A percentile compares a stretch with the other conserved stretches of the same genome.
Conservation (phyloP, 768 basidiomycete species). For the Nidularia sp. region DNA sequence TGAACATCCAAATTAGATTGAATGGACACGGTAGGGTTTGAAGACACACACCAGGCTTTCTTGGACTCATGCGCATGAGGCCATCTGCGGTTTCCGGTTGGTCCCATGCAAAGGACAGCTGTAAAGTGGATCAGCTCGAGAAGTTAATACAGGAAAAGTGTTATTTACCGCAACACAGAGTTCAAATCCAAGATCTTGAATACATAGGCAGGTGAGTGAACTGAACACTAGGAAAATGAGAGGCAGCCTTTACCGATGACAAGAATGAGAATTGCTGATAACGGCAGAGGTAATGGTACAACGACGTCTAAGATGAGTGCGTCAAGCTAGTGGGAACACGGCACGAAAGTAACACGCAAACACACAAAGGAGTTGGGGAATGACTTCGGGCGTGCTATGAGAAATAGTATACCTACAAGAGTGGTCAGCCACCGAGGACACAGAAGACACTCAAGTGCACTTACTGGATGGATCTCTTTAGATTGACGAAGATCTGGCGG, state of each 20-base stretch:
- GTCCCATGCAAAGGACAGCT: conserved; percentile 75
- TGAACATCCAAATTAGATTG: not conserved
- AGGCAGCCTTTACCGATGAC: conserved; percentile 47
- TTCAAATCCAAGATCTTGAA: conserved; percentile 66
- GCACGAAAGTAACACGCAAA: conserved; percentile 1
- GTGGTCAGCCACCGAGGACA: not conserved
- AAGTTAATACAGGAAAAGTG: not conserved
- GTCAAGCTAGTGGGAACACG: not conserved
- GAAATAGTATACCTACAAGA: conserved; percentile 53
- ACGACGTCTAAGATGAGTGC: conserved; percentile 47
- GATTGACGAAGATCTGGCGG: conserved; percentile 65
- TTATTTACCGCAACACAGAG: conserved; percentile 56
- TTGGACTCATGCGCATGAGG: conserved; percentile 62
- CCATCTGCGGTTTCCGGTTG: conserved; percentile 62
- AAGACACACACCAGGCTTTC: conserved; percentile 50
- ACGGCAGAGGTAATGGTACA: conserved; percentile 60
- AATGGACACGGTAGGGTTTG: not conserved
- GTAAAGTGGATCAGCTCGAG: not conserved
- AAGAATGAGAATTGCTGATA: conserved; percentile 66
- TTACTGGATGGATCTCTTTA: conserved; percentile 69
- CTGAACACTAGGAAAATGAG: conserved; percentile 8
- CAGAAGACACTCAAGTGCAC: conserved; percentile 4
- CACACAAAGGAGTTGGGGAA: conserved; percentile 65
- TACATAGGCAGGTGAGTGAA: not conserved
- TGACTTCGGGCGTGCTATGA: conserved; percentile 67